Evolutionary conservation across 176 grass and related monocot species (phyloP), one percentile per base, ranked within the genome.

Genomic region (Rhynchospora pubera): DNA sequence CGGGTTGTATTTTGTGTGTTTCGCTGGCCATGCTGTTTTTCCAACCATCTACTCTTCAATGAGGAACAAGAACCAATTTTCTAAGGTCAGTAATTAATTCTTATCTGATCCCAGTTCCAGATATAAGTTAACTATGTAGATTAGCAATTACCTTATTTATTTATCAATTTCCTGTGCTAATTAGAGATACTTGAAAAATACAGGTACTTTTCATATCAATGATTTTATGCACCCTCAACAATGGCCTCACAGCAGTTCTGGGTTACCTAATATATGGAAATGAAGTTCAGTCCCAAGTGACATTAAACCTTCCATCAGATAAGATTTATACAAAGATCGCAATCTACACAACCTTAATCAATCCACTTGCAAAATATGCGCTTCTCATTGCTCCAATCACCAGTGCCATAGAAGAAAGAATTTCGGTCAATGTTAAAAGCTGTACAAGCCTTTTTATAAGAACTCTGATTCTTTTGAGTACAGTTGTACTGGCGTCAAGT

Each of bases 1-100:
- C 13, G 83, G 91, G 43, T 43, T 93, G 63, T 93, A 83, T 30
- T 91, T 91, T 47, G 88, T 91, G 42, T 91, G 91, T 77, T 93
- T 87, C 32, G 0, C 89, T 59, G 86, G 89, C 19, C 91, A 93
- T 73, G 88, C 78, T 13, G 65, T 93, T 65, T 93, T 93, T 74
- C 91, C 91, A 0, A 91, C 89, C 6, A 73, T 93, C 6, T 89
- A 87, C 62, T 45, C 91, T 7, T 88, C 89, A 0, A 93, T 93
- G 91, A 85, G 28, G 68, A 64, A 66, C 15, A 88, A 69, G 6
- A 85, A n/a, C 0, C 55, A 85, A 57, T 93, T 91, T 64, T 50
- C 72, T 63, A 93, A 89, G 89, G 89, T 91, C 50, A 60, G 13
- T 56, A 76, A 55, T 56, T 51, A 26, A 9, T 5, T 4, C 28